These are phyloP conservation scores for Capronia americana DNA, from an alignment of 2,329 filamentous ascomycete genomes.

Conservation along the genomic window DNA sequence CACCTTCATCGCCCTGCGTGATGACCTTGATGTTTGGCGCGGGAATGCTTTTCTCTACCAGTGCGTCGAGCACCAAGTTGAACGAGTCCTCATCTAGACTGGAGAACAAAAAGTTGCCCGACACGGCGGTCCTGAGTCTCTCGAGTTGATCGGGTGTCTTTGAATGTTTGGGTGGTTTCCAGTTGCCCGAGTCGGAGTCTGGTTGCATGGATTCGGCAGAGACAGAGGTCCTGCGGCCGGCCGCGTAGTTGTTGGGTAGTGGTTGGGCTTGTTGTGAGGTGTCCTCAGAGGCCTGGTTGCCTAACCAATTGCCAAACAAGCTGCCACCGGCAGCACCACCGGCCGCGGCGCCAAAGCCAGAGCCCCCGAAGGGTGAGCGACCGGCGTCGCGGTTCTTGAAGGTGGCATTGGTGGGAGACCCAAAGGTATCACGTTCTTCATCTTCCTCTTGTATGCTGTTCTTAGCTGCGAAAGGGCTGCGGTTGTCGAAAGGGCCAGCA, in stretches of 20 bases:
- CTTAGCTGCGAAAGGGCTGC: slow-evolving; percentile 73
- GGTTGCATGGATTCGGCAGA: slow-evolving; percentile 97
- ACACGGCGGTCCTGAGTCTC: slow-evolving; percentile 80
- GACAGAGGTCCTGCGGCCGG: slow-evolving; percentile 86
- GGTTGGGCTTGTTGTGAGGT: slow-evolving; percentile 57
- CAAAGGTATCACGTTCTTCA: slow-evolving; percentile 72
- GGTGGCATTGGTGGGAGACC: slow-evolving; percentile 72
- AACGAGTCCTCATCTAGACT: slow-evolving; percentile 95
- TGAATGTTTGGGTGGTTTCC: slow-evolving; percentile 82
- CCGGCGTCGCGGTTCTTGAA: slow-evolving; percentile 56
- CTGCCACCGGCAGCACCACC: slow-evolving; percentile 39
- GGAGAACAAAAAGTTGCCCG: slow-evolving; percentile 90
- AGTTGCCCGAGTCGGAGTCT: slow-evolving; percentile 82
- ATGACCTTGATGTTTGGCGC: slow-evolving; percentile 92
- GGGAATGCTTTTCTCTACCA: slow-evolving; percentile 94
- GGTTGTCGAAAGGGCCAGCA: slow-evolving; percentile 80
- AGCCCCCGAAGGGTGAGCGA: slow-evolving; percentile 52
- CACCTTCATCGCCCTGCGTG: slow-evolving; percentile 90
- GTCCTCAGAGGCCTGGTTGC: slow-evolving; percentile 31
- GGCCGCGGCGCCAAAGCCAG: slow-evolving; percentile 62
- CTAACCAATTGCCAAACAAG: slow-evolving; percentile 40
- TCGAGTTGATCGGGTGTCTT: slow-evolving; percentile 82
- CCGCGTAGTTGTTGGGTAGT: slow-evolving; percentile 89
- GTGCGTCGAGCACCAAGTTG: slow-evolving; percentile 81
- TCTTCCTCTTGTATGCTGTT: slow-evolving; percentile 80